Evolutionary conservation across 2,329 filamentous ascomycete species (phyloP).

Genomic region (Beauveria bassiana): DNA sequence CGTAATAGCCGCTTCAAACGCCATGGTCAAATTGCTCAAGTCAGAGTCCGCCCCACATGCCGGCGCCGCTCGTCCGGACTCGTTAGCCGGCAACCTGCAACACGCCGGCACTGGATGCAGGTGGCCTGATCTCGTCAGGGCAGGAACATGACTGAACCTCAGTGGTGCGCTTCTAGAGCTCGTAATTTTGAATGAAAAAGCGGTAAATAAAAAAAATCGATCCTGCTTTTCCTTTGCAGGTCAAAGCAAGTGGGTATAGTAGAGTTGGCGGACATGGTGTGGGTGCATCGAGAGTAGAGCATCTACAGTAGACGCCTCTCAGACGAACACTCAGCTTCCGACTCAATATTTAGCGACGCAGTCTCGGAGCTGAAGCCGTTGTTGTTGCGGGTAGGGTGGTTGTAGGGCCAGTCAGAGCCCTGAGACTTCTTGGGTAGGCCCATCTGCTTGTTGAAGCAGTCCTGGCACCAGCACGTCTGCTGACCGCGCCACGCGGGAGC

Average conservation of each 20-base stretch:
- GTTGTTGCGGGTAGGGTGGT: conserved; percentile 4
- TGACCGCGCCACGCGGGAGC: conserved; percentile 28
- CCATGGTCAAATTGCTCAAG: background rate
- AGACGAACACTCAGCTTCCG: background rate
- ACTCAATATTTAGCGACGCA: background rate
- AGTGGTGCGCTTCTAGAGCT: no score
- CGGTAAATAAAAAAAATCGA: no score
- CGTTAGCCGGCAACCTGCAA: background rate
- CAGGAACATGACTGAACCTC: background rate
- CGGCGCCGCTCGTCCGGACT: conserved; percentile 4
- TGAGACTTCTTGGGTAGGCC: background rate
- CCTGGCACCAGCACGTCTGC: conserved; percentile 28
- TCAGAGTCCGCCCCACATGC: conserved; percentile 2
- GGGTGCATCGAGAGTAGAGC: background rate
- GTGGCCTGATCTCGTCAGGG: background rate
- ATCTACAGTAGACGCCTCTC: conserved; percentile 4
- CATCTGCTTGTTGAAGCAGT: conserved; percentile 20
- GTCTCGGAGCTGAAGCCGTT: conserved; percentile 9
- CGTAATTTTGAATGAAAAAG: no score
- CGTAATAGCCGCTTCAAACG: conserved; percentile 7
- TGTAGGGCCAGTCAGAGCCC: conserved; percentile 6
- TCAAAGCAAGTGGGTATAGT: background rate
- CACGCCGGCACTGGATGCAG: background rate
- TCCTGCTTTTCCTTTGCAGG: background rate
- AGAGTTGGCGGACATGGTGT: background rate